A percentile compares a stretch with the other conserved stretches of the same genome.
phyloP scores from a whole-genome alignment of 2,329 filamentous ascomycete species.

The Parastagonospora nodorum region DNA sequence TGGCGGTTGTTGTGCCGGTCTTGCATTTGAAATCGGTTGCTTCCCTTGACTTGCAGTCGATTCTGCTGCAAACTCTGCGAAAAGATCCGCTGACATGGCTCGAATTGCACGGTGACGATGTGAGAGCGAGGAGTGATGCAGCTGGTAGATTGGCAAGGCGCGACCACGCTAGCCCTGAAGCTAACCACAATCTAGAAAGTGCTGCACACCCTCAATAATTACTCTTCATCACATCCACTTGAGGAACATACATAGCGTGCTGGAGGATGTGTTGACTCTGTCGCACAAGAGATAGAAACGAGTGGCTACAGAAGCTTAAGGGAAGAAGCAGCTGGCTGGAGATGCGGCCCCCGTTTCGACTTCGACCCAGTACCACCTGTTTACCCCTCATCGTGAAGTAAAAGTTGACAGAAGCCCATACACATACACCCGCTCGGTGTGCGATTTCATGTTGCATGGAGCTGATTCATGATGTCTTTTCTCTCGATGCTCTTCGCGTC shows the following conservation, averaged over 20 bases:
- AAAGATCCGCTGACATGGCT: constrained; percentile 44
- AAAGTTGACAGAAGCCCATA: neutral
- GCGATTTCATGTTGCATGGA: neutral
- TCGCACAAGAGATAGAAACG: too few relatives aligned
- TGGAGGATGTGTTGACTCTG: neutral
- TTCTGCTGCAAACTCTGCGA: constrained; percentile 38
- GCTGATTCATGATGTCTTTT: neutral
- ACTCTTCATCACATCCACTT: neutral
- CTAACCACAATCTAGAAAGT: neutral
- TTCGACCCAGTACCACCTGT: too few relatives aligned
- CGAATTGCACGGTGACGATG: neutral
- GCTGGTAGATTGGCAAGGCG: constrained; percentile 16
- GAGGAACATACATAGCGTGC: neutral
- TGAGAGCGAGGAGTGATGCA: constrained; percentile 13
- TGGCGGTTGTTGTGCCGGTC: constrained; percentile 10
- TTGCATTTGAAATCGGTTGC: constrained; percentile 4
- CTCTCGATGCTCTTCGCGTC: constrained; percentile 10
- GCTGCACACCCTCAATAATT: neutral
- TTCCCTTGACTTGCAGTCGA: constrained; percentile 19
- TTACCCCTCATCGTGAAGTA: too few relatives aligned
- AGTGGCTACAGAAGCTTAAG: too few relatives aligned
- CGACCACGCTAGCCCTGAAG: constrained; percentile 22
- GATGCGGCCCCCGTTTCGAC: too few relatives aligned
- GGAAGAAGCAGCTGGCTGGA: too few relatives aligned
- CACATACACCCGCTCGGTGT: neutral